Conservation (phyloP, 108 stramenopile species). For the Cyclotella choctawhatcheeana region DNA sequence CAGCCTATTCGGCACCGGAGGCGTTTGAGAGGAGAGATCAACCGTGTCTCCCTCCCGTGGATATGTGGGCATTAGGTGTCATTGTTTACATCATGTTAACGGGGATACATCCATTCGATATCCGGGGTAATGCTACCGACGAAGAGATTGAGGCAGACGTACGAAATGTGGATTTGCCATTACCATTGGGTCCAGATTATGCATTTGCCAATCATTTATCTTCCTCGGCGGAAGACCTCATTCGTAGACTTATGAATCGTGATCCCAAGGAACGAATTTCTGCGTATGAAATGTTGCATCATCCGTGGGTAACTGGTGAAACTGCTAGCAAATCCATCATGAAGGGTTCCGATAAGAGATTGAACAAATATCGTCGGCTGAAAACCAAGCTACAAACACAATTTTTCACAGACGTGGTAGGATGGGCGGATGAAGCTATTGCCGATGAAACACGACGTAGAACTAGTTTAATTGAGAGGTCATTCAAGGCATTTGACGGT, state of each 20-base stretch:
- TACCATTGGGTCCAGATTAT: conserved; percentile 49
- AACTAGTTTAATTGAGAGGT: conserved; percentile 74
- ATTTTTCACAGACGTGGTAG: conserved; percentile 71
- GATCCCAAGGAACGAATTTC: conserved; percentile 71
- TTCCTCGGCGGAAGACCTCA: conserved; percentile 73
- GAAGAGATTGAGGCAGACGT: conserved; percentile 73
- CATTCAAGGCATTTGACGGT: conserved; percentile 72
- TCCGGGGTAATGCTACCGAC: conserved; percentile 73
- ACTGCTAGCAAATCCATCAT: conserved; percentile 78
- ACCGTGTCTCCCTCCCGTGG: conserved; percentile 52
- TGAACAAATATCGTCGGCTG: conserved; percentile 64
- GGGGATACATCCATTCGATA: conserved; percentile 90
- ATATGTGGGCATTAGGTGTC: conserved; percentile 89
- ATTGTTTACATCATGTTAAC: conserved; percentile 94
- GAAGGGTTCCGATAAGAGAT: conserved; percentile 61
- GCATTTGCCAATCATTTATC: conserved; percentile 66
- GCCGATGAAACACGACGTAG: conserved; percentile 51
- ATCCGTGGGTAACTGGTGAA: conserved; percentile 90
- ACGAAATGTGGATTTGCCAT: conserved; percentile 42
- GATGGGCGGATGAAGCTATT: conserved; percentile 58
- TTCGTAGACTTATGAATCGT: conserved; percentile 70
- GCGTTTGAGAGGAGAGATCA: conserved; percentile 44
- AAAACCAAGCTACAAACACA: conserved; percentile 72
- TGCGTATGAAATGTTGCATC: conserved; percentile 85
- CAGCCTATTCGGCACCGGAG: conserved; percentile 83